These are phyloP conservation scores for Phyllosticta capitalensis DNA, from an alignment of 2,329 filamentous ascomycete genomes.

Conservation along the genomic window DNA sequence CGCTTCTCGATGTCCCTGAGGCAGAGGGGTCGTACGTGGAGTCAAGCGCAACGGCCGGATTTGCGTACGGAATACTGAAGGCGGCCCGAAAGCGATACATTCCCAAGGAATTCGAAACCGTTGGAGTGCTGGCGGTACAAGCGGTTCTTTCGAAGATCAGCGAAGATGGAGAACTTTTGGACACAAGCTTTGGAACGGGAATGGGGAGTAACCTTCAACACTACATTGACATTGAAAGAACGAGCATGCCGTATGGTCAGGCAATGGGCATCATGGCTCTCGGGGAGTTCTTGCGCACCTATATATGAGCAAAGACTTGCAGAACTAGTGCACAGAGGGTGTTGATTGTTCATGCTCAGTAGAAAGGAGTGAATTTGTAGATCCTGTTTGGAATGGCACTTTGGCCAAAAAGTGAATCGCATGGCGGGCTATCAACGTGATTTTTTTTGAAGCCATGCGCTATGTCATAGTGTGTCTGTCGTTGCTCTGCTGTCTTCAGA, in stretches of 20 bases:
- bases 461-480: neutral
- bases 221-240: constrained; percentile 66
- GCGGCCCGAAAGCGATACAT: constrained; percentile 62
- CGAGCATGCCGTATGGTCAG: constrained; percentile 77
- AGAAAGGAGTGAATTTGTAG: constrained; percentile 1
- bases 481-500: neutral
- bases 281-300: constrained; percentile 60
- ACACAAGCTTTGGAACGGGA: constrained; percentile 69
- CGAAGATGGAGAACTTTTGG: constrained; percentile 57
- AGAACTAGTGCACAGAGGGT: neutral
- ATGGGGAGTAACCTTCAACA: constrained; percentile 68
- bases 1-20: constrained; percentile 58
- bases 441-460: constrained; percentile 1
- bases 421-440: neutral
- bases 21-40: constrained; percentile 64
- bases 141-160: constrained; percentile 60
- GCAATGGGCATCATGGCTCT: constrained; percentile 78
- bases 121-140: constrained; percentile 56
- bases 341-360: neutral
- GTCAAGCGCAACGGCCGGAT: constrained; percentile 69
- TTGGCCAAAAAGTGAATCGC: neutral
- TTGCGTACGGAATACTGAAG: constrained; percentile 72
- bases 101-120: constrained; percentile 48
- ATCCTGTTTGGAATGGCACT: neutral
- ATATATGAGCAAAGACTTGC: constrained; percentile 15